phyloP scores from a whole-genome alignment of 2,329 filamentous ascomycete genomes.

The Colletotrichum endophyticum region DNA sequence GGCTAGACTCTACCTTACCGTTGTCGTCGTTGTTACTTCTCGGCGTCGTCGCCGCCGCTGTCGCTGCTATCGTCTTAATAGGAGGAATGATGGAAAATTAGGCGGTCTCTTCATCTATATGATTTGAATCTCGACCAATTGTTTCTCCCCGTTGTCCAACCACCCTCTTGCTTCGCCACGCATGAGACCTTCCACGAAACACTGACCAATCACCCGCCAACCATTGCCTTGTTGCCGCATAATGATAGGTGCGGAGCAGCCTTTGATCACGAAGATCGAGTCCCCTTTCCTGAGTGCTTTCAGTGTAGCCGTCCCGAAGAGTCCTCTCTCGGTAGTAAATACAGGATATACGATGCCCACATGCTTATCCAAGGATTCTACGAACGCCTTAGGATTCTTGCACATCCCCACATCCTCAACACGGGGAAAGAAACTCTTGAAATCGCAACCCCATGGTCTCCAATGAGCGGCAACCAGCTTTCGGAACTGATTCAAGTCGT shows the following conservation, averaged over 20 bases:
- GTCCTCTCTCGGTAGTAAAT: neutral
- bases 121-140: neutral
- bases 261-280: neutral
- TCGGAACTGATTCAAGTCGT: neutral
- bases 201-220: neutral
- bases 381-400: neutral
- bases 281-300: neutral
- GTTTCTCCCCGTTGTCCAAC: neutral
- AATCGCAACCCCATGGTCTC: neutral
- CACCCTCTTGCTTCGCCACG: neutral
- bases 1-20: neutral
- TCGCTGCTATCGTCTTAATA: neutral
- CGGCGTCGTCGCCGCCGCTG: neutral
- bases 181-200: constrained; percentile 10
- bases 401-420: neutral
- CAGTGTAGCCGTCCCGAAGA: neutral
- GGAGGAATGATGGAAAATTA: neutral
- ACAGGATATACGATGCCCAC: constrained; percentile 5
- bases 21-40: neutral
- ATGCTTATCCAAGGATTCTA: constrained; percentile 6
- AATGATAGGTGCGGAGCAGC: constrained; percentile 1
- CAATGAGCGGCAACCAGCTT: neutral
- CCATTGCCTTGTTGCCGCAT: neutral
- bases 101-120: neutral
- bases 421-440: neutral